Base-by-base conservation (phyloP, 805 yeast genomes). In the Dipodascus albidus region DNA sequence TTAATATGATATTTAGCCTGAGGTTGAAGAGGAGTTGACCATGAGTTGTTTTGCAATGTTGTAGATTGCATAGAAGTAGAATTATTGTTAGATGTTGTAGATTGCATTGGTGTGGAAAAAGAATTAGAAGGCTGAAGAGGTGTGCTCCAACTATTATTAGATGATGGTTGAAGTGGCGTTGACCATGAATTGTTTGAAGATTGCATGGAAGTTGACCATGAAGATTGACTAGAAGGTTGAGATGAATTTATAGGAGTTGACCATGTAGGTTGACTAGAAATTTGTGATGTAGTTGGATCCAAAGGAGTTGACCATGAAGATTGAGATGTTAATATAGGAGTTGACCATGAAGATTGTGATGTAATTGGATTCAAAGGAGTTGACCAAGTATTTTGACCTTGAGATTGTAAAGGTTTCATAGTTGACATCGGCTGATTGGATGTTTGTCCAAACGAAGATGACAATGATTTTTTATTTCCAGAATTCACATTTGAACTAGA, bases 21-120 rank as follows among this genome's bases (percentile, higher is more conserved):
- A 6, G 44, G 20, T 38, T 38, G 44, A 6, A 38, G 44, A 6
- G 52, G 22, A 4, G 52, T 33, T 17, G 52, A 27, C 38, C 38
- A 50, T 14, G 52, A 33, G 52, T 50, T 24, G 23, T 6, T n/a
- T n/a, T n/a, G n/a, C n/a, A n/a, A n/a, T n/a, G 49, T 11, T 23
- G 38, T 23, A 15, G 50, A 23, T 23, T 48, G 50, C 24, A 48
- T 17, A 14, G 24, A 38, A 6, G 22, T 35, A 24, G 31, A 48
- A 22, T 33, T 23, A 4, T 8, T 3, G 20, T 23, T 21, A 17
- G 48, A 6, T 42, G 49, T 11, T 23, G 38, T 23, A 15, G 50
- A 23, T 23, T 48, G 50, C 24, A 48, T 17, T 21, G 24, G 50
- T 3, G 22, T 35, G n/a, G 31, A 48, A 22, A 38, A 48, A 4